Percentiles rank a stretch among this genome's conserved stretches.
phyloP scores from a whole-genome alignment of 352 stramenopile genomes.

The Phytophthora hybrid region DNA sequence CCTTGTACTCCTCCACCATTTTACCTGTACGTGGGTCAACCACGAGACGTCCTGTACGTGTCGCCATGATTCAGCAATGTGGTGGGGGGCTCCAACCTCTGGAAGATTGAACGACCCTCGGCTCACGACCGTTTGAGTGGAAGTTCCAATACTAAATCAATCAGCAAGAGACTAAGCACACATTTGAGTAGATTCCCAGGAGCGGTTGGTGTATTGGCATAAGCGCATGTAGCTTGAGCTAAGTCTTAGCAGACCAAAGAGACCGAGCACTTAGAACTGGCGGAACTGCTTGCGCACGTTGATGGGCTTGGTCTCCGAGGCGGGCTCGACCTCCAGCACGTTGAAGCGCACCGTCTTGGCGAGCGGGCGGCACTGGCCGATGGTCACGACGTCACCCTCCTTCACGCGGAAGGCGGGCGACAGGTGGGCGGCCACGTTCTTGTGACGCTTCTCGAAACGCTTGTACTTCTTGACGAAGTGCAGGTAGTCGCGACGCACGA shows the following conservation, averaged over 20 bases:
- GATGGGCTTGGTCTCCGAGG: constrained; percentile 95
- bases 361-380: constrained; percentile 99
- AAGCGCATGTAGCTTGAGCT: constrained; percentile 10
- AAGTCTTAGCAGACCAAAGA: constrained; percentile 1
- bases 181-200: constrained; percentile 25
- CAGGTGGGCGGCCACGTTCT: constrained; percentile 99
- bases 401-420: constrained; percentile 98
- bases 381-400: constrained; percentile 99
- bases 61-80: constrained; percentile 48
- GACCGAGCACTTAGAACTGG: constrained; percentile 92
- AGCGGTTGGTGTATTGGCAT: constrained; percentile 32
- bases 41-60: constrained; percentile 61
- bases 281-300: constrained; percentile 99
- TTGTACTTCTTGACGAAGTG: constrained; percentile 99
- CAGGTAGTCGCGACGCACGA: constrained; percentile 99
- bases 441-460: constrained; percentile 99
- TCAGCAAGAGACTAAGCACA: too few relatives aligned
- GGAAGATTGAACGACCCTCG: constrained; percentile 5
- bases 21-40: constrained; percentile 62
- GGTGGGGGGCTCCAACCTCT: not conserved
- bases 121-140: not conserved
- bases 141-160: not conserved
- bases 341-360: constrained; percentile 99
- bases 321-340: constrained; percentile 97
- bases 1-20: constrained; percentile 73